These are phyloP conservation scores for Ustanciosporium gigantosporum DNA, from an alignment of 1,284 basidiomycete genomes.

Conservation along the genomic window DNA sequence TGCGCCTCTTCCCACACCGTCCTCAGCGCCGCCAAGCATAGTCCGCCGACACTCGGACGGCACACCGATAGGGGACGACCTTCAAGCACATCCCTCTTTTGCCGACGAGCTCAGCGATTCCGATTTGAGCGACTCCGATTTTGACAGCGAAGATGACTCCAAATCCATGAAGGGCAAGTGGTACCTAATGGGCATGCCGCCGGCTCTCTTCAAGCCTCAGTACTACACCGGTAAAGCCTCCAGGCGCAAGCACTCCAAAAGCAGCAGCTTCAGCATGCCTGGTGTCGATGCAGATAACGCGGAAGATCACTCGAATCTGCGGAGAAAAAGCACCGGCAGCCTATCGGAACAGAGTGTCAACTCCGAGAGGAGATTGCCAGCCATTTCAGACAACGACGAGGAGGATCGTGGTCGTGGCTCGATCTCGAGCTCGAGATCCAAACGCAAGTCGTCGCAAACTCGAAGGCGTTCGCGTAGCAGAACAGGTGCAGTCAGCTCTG, in stretches of 20 bases:
- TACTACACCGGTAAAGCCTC: slow-evolving; percentile 32
- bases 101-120: slow-evolving; percentile 24
- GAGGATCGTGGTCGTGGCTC: slow-evolving; percentile 26
- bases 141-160: slow-evolving; percentile 21
- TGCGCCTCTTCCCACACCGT: slow-evolving; percentile 36
- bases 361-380: neutral
- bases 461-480: slow-evolving; percentile 36
- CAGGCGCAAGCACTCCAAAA: slow-evolving; percentile 17
- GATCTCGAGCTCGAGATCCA: slow-evolving; percentile 8
- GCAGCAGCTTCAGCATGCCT: slow-evolving; percentile 2
- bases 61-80: neutral
- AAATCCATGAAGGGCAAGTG: slow-evolving; percentile 44
- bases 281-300: slow-evolving; percentile 2
- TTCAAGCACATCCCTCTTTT: slow-evolving; percentile 2
- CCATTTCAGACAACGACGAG: slow-evolving; percentile 25
- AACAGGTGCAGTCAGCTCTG: slow-evolving; percentile 31
- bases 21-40: slow-evolving; percentile 2
- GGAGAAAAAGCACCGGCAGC: slow-evolving; percentile 33
- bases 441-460: slow-evolving; percentile 20
- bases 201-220: slow-evolving; percentile 45
- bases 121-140: slow-evolving; percentile 18
- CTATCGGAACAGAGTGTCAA: slow-evolving; percentile 15
- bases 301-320: slow-evolving; percentile 18
- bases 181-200: slow-evolving; percentile 56
- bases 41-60: neutral